phyloP scores from a whole-genome alignment of 352 stramenopile genomes.

The Phytophthora niederhauseri region DNA sequence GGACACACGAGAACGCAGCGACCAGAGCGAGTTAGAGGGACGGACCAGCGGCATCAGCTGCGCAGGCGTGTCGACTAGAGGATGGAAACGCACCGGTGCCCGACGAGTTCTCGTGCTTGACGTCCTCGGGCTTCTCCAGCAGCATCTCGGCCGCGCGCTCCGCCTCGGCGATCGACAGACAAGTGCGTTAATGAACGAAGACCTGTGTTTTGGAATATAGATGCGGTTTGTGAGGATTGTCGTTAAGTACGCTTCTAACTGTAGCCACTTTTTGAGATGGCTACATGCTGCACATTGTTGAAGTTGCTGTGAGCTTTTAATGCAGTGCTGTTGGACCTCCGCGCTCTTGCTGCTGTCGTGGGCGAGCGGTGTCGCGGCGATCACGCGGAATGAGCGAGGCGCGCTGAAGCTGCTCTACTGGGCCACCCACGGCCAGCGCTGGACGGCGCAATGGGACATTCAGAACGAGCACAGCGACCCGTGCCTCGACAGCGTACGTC shows the following conservation, averaged over 20 bases:
- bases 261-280: constrained; percentile 21
- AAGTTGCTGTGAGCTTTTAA: constrained; percentile 4
- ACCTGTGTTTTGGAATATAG: neutral
- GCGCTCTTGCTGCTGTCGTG: constrained; percentile 13
- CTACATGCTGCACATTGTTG: constrained; percentile 12
- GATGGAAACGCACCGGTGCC: constrained; percentile 51
- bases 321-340: neutral
- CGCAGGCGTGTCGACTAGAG: neutral
- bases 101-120: constrained; percentile 78
- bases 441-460: constrained; percentile 61
- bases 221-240: neutral
- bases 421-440: constrained; percentile 58
- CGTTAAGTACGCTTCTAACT: constrained; percentile 17
- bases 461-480: constrained; percentile 72
- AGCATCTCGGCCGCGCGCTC: constrained; percentile 55
- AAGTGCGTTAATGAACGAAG: constrained; percentile 1
- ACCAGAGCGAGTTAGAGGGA: constrained; percentile 4
- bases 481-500: constrained; percentile 51
- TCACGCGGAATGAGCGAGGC: constrained; percentile 54
- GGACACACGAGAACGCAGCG: constrained; percentile 9
- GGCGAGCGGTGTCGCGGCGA: neutral
- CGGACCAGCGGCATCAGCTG: neutral
- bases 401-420: constrained; percentile 75
- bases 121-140: constrained; percentile 79
- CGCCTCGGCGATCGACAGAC: neutral